Evolutionary conservation across 208 protist species (phyloP), one percentile per base, ranked within the genome.

Genomic region (Entamoeba dispar): DNA sequence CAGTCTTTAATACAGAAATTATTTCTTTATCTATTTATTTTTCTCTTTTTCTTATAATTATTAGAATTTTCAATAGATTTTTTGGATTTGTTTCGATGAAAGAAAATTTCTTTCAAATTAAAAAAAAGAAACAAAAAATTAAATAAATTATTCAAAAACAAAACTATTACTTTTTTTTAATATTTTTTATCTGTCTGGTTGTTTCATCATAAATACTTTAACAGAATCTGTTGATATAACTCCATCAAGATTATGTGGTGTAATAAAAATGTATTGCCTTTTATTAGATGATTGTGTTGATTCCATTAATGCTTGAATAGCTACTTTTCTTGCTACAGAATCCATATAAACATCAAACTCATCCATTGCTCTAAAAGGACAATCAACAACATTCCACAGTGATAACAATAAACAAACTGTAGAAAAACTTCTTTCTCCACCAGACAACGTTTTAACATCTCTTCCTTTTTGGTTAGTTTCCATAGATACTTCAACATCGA

Each of bases 291-390:
- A 10, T 12, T 86, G 61, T 12, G 31, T 34, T 86, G 61, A 38
- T 86, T 86, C 61, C 61, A 86, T 86, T 12, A 86, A n/a, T 10
- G 61, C 31, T 34, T 86, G 17, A 86, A 86, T 34, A 31, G 61
- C 61, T 34, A 86, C 6, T n/a, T 86, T 86, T 34, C 61, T 86
- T 86, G 61, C 17, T 5, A 86, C 34, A 0, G 61, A 86, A 86
- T 86, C 61, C 93, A 93, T 92, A 92, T 91, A 93, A 22, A 93
- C 93, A 91, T 93, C 93, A 49, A 91, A 93, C 49, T 93, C 93
- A 61, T 93, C 93, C 91, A 93, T 92, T 8, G 61, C 57, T 49
- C 91, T 91, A 57, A 93, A 92, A 19, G 52, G 52, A 27, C 57
- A 47, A 73, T 86, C 51, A 6, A 93, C 52, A 38, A 86, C 27